Percentiles rank a stretch among this genome's conserved stretches.
phyloP scores from a whole-genome alignment of 2,329 filamentous ascomycete species.

The Stemphylium vesicarium region DNA sequence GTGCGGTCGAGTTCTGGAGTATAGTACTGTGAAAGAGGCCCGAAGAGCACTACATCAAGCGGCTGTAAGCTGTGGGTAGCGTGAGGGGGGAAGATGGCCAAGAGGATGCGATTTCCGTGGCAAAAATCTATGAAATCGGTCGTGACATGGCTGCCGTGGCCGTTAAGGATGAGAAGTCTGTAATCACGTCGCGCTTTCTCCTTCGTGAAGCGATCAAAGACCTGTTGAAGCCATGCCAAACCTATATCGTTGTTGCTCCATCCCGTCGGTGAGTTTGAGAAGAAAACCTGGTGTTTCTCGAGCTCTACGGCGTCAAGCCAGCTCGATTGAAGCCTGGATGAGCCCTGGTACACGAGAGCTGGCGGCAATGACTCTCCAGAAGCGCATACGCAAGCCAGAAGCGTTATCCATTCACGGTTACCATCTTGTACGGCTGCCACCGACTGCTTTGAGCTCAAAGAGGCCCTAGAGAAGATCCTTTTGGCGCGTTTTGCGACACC shows the following conservation, averaged over 20 bases:
- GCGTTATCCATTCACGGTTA: not conserved
- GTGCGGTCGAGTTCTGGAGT: not conserved
- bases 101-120: not conserved
- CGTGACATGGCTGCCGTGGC: not conserved
- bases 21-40: not conserved
- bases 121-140: not conserved
- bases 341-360: slow-evolving; percentile 8
- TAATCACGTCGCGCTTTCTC: not conserved
- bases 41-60: not conserved
- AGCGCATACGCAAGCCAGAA: slow-evolving; percentile 17
- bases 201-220: not conserved
- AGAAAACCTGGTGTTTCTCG: not conserved
- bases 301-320: not conserved
- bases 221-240: not conserved
- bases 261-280: not conserved
- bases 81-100: not conserved
- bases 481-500: slow-evolving; percentile 5
- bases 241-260: not conserved
- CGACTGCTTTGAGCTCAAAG: not conserved
- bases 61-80: not conserved
- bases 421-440: slow-evolving; percentile 6
- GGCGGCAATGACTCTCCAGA: slow-evolving; percentile 13
- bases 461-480: slow-evolving; percentile 2
- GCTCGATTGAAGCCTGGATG: slow-evolving; percentile 5
- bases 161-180: not conserved